A percentile compares a stretch with the other conserved stretches of the same genome.
phyloP scores from a whole-genome alignment of 768 basidiomycete species.

The Myochromella boudieri region DNA sequence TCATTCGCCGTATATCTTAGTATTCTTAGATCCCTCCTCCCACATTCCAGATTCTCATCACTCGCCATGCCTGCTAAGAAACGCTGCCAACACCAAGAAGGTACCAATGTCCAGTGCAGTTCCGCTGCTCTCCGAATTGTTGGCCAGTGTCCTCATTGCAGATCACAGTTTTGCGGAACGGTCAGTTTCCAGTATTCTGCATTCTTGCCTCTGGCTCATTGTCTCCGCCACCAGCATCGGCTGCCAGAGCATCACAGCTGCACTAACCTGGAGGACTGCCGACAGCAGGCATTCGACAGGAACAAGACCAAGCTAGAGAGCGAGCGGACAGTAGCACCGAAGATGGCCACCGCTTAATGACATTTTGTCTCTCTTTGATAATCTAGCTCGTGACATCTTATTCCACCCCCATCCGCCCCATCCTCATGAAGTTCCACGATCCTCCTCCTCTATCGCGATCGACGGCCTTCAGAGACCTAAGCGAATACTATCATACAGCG shows the following conservation, averaged over 20 bases:
- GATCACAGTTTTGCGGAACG: constrained; percentile 71
- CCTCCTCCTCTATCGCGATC: too few relatives aligned
- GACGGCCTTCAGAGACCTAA: too few relatives aligned
- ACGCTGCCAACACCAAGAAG: constrained; percentile 71
- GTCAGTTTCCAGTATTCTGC: constrained; percentile 44
- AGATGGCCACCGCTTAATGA: constrained; percentile 76
- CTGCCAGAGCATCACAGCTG: constrained; percentile 89
- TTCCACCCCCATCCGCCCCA: constrained; percentile 7
- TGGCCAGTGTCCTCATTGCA: constrained; percentile 82
- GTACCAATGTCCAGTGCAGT: constrained; percentile 60
- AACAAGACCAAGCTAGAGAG: constrained; percentile 88
- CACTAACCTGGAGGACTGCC: constrained; percentile 79
- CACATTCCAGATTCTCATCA: too few relatives aligned
- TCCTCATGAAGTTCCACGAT: too few relatives aligned
- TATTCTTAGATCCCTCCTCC: background rate
- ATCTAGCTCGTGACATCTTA: constrained; percentile 12
- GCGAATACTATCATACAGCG: too few relatives aligned
- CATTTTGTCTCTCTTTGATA: constrained; percentile 13
- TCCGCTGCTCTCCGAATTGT: constrained; percentile 81
- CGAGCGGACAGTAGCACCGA: constrained; percentile 83
- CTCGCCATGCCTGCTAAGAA: constrained; percentile 78
- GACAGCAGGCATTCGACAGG: constrained; percentile 83
- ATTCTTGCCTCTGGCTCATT: constrained; percentile 15
- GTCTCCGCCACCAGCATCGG: constrained; percentile 59
- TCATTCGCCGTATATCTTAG: constrained; percentile 1